Evolutionary conservation across 495 filamentous ascomycete genomes (phyloP).

Genomic region (Podospora sp.): DNA sequence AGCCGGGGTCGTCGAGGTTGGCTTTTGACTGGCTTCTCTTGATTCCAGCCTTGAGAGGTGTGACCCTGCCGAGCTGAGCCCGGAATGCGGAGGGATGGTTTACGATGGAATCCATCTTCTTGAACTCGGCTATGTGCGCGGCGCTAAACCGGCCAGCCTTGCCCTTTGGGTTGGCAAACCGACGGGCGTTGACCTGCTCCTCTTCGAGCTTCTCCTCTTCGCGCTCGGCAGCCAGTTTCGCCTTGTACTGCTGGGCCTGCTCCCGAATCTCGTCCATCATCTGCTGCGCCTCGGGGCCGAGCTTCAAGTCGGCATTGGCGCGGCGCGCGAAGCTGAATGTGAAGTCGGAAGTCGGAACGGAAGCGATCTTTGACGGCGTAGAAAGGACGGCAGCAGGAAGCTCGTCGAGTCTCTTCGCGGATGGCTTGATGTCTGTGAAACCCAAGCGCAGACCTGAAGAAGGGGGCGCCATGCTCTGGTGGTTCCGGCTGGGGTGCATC

Average conservation of each 20-base stretch:
- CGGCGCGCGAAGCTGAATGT: slow-evolving; percentile 69
- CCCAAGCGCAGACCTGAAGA: slow-evolving; percentile 69
- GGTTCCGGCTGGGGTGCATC: slow-evolving; percentile 79
- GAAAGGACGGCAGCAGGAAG: slow-evolving; percentile 35
- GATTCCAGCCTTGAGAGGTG: slow-evolving; percentile 53
- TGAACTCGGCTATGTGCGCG: slow-evolving; percentile 82
- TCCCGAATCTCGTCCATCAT: slow-evolving; percentile 77
- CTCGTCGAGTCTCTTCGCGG: slow-evolving; percentile 37
- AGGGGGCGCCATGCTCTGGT: slow-evolving; percentile 67
- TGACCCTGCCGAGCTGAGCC: slow-evolving; percentile 55
- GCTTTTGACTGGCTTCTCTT: slow-evolving; percentile 61
- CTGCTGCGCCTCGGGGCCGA: slow-evolving; percentile 72
- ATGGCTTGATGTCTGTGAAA: slow-evolving; percentile 61
- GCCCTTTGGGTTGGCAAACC: slow-evolving; percentile 76
- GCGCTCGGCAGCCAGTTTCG: slow-evolving; percentile 59
- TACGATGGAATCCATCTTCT: slow-evolving; percentile 95
- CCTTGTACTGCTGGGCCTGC: slow-evolving; percentile 68
- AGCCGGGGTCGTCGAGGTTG: slow-evolving; percentile 61
- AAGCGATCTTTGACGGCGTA: slow-evolving; percentile 52
- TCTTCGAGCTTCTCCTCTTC: slow-evolving; percentile 47
- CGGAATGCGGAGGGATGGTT: slow-evolving; percentile 81
- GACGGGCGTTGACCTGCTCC: slow-evolving; percentile 55
- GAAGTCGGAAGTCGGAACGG: slow-evolving; percentile 61
- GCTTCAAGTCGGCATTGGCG: slow-evolving; percentile 53
- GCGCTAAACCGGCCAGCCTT: slow-evolving; percentile 77